Evolutionary conservation across 2,329 filamentous ascomycete genomes (phyloP), one percentile per base, ranked within the genome.

Genomic region (Herpomyces periplanetae): DNA sequence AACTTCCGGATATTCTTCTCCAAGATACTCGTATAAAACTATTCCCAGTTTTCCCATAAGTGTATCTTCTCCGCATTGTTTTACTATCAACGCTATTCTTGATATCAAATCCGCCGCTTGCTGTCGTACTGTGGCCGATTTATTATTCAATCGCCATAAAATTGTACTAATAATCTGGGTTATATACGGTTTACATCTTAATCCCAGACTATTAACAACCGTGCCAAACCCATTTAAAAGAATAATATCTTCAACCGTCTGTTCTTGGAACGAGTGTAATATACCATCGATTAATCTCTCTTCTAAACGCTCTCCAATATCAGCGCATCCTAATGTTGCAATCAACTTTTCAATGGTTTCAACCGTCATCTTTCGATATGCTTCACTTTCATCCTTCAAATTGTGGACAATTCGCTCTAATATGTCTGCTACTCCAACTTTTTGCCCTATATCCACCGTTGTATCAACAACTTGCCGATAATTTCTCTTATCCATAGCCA

Each of bases 321-420:
- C 80, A 13, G 80, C 75, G 4, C 75, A 73, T 21, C 80, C 80
- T 20, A 91, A 49, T 21, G 69, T 69, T 8, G 75, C 71, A 31
- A 96, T 64, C 18, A 91, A 58, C 42, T 91, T 96, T 42, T 96
- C 80, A 5, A 91, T 58, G 0, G 80, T 91, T 44, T 96, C 80
- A 13, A 96, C 64, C 0, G 80, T 88, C 80, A 96, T 96, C 47
- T 91, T 91, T 19, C 80, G 61, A 40, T 96, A 96, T 1, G 75
- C 63, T 36, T 96, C 80, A 36, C 66, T 88, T 39, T 96, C 80
- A 33, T 96, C 80, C 40, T 96, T 96, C 28, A 96, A 51, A 34
- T 96, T 88, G 41, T 58, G 64, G 20, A 91, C 80, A 22, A 91
- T 65, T 17, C 73, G 51, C 38, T 88, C 69, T 3, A 91, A 49